These are phyloP conservation scores for Amanita pseudoporphyria DNA, from an alignment of 768 basidiomycete genomes.

Conservation along the genomic window DNA sequence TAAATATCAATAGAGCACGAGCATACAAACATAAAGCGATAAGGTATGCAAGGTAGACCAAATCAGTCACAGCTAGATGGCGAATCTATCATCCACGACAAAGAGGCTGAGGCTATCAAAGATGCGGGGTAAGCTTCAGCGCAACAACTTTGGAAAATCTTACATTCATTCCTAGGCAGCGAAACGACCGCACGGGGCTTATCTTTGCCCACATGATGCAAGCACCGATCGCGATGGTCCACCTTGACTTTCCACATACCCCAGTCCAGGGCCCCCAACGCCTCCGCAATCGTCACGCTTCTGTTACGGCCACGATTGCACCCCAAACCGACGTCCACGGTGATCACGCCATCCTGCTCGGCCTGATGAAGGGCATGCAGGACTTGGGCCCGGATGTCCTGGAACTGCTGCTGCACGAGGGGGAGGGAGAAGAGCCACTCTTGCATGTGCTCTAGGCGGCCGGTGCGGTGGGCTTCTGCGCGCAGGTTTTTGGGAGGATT, in stretches of 20 bases:
- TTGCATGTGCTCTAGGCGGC: not conserved
- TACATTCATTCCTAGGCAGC: not conserved
- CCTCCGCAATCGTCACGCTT: conserved; percentile 6
- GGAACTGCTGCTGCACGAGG: not conserved
- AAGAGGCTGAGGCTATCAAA: not conserved
- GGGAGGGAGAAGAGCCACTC: conserved; percentile 5
- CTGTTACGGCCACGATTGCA: conserved; percentile 4
- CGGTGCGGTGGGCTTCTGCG: not conserved
- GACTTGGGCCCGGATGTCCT: not conserved
- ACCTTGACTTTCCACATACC: not conserved
- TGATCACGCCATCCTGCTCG: not conserved
- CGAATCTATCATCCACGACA: not conserved
- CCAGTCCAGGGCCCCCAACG: conserved; percentile 1
- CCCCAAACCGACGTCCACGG: not conserved
- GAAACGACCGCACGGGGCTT: not conserved
- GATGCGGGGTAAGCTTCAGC: not conserved
- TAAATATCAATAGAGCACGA: not conserved
- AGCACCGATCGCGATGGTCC: not conserved
- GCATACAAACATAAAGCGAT: not conserved
- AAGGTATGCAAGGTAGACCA: not conserved
- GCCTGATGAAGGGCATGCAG: not conserved
- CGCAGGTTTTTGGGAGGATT: conserved; percentile 6
- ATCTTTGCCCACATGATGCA: conserved; percentile 6
- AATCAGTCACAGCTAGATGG: not conserved
- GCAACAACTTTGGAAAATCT: not conserved